phyloP scores from a whole-genome alignment of 2,329 filamentous ascomycete genomes.

The Paraconiothyrium sp. region DNA sequence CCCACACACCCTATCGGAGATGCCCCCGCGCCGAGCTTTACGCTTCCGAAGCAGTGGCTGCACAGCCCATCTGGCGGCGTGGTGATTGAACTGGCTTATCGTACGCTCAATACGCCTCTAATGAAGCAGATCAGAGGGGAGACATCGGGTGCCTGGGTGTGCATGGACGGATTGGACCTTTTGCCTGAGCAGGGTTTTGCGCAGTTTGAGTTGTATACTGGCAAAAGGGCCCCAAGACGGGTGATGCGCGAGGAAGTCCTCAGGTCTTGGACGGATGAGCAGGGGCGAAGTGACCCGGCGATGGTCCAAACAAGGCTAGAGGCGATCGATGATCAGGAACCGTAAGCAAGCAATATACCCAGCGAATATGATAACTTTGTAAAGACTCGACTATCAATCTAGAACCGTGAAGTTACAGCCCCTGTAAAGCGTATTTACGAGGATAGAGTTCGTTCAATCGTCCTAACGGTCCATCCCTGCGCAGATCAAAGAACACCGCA shows the following conservation, averaged over 20 bases:
- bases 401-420: too few relatives aligned
- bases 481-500: constrained; percentile 12
- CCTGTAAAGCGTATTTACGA: not conserved
- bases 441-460: not conserved
- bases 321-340: constrained; percentile 47
- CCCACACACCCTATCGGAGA: constrained; percentile 74
- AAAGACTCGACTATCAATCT: not conserved
- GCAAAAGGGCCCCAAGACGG: constrained; percentile 73
- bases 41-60: constrained; percentile 74
- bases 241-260: constrained; percentile 75
- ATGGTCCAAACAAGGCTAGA: constrained; percentile 47
- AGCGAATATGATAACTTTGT: not conserved
- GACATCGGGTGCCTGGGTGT: constrained; percentile 73
- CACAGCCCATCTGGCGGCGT: constrained; percentile 78
- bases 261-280: constrained; percentile 45
- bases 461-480: constrained; percentile 6
- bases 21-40: constrained; percentile 73
- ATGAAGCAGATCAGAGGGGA: constrained; percentile 71
- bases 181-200: constrained; percentile 82
- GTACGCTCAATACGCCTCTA: constrained; percentile 75
- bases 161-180: constrained; percentile 79
- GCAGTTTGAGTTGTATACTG: constrained; percentile 84
- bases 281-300: constrained; percentile 40
- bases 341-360: constrained; percentile 23
- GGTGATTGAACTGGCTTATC: constrained; percentile 77